Percentiles rank a stretch among this genome's conserved stretches.
Evolutionary conservation across 345 rosid genomes (phyloP).

Genomic region (Carallia pectinifolia): DNA sequence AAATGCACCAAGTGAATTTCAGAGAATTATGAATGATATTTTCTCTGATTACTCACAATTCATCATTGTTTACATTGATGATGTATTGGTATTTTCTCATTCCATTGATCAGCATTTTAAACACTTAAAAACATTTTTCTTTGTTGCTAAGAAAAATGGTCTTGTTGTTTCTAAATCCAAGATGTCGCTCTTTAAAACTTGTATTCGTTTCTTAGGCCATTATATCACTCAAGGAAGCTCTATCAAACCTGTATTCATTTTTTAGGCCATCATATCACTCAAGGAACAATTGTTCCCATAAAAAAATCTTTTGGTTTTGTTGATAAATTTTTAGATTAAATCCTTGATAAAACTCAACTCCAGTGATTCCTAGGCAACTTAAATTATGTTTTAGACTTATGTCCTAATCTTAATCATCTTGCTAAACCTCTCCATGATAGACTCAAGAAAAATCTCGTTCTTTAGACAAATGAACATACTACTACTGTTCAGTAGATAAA

Average conservation of each 20-base stretch:
- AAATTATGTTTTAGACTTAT: background rate
- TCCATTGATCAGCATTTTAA: background rate
- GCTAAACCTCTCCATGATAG: background rate
- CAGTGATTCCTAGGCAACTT: background rate
- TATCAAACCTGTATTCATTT: too few species aligned
- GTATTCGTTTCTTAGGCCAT: background rate
- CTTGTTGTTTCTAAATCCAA: too few species aligned
- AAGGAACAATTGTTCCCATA: background rate
- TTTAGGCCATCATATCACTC: background rate
- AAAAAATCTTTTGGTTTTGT: background rate
- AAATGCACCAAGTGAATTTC: background rate
- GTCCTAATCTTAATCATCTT: background rate
- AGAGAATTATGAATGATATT: conserved; percentile 2
- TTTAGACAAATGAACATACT: background rate
- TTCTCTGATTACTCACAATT: too few species aligned
- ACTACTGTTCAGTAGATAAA: background rate
- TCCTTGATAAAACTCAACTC: background rate
- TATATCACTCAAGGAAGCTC: background rate
- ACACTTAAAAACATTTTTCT: background rate
- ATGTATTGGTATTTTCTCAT: background rate
- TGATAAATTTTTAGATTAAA: background rate
- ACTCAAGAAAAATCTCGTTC: background rate
- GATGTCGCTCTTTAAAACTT: background rate
- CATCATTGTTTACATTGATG: background rate
- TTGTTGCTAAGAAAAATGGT: background rate